Evolutionary conservation across 2,329 filamentous ascomycete species (phyloP), one percentile per base, ranked within the genome.

Genomic region (Tolypocladium endophyticum): DNA sequence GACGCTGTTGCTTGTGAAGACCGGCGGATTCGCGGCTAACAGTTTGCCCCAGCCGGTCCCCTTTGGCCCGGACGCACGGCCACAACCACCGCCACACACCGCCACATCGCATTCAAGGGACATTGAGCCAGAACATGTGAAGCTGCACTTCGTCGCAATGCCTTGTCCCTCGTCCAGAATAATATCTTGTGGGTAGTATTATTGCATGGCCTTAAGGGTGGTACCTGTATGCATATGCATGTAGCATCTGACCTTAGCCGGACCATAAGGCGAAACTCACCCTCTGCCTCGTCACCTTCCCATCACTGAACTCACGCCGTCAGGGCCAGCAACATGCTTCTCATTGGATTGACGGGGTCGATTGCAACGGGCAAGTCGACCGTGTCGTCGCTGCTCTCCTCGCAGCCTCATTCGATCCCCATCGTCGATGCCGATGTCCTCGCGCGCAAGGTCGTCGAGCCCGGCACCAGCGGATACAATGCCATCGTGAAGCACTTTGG

Each of bases 301-400:
- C 4, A 23, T 16, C 30, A 9, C 30, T 8, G 9, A 11, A 35
- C 12, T 14, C 28, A 39, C 28, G 39, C 28, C 12, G 56, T 41
- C 47, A 45, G 47, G 28, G 25, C 45, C 23, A 25, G 45, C 57
- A 60, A 35, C 65, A 60, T 61, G 94, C 84, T 97, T 56, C 86
- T 99, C 69, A 92, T 99, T 68, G 94, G 94, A 60, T 85, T 99
- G 33, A 99, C 94, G 11, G 94, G 94, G 72, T 96, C 92, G 62
- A 97, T 99, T 71, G 94, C 94, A 62, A 99, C 94, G 7, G 94
- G 94, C 73, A 99, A 99, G 83, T 96, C 93, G 54, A 99, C 93
- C 65, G 92, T 97, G 59, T 96, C 94, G 35, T 80, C 82, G 45
- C 82, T 96, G 66, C 89, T 99, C 68, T 85, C 88, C 57, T 81